Percentiles rank a stretch among this genome's conserved stretches.
Conservation (phyloP, 2,329 filamentous ascomycete species). For the Fusarium transvaalense region DNA sequence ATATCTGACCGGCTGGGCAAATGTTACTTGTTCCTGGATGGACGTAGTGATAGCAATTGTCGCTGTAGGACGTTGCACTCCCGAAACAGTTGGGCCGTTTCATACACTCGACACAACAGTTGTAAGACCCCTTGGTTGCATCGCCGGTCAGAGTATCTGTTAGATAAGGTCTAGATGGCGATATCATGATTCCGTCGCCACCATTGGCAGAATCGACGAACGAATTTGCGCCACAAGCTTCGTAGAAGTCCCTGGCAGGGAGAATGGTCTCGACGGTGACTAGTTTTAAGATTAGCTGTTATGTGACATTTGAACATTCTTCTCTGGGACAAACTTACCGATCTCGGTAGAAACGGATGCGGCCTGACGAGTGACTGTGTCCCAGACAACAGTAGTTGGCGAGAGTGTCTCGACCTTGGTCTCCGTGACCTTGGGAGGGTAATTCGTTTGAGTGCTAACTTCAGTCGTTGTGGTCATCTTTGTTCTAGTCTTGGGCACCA, state of each 20-base stretch:
- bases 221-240: not conserved
- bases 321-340: too few species aligned
- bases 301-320: too few species aligned
- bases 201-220: not conserved
- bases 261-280: not conserved
- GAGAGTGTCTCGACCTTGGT: not conserved
- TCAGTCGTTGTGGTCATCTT: not conserved
- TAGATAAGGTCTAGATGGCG: too few species aligned
- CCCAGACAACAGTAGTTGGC: not conserved
- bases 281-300: not conserved
- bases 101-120: not conserved
- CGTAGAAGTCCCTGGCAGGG: not conserved
- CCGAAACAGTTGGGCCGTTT: not conserved
- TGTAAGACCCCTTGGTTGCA: not conserved
- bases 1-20: not conserved
- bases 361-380: not conserved
- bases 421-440: not conserved
- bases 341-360: too few species aligned
- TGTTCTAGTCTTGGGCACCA: not conserved
- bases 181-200: not conserved
- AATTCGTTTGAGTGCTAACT: not conserved
- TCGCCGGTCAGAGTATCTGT: accelerated
- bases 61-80: accelerated
- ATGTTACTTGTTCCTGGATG: not conserved
- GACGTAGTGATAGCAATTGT: accelerated